These are phyloP conservation scores for Penicillium lividum DNA, from an alignment of 495 filamentous ascomycete genomes.

Conservation along the genomic window DNA sequence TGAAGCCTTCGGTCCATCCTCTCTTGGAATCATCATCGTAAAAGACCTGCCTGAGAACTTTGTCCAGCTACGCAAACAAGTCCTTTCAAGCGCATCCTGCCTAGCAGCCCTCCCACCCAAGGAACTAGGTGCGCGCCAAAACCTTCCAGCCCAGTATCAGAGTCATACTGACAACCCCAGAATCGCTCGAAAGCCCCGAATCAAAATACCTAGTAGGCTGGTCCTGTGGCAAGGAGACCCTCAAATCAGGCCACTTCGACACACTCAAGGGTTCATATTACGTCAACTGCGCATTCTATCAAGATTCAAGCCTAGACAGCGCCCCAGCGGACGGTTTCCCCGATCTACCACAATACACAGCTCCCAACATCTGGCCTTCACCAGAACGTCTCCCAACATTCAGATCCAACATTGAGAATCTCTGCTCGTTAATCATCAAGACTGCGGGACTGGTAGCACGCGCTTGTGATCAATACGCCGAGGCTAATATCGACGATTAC, in stretches of 20 bases:
- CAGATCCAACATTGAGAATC: constrained; percentile 64
- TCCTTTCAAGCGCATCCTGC: constrained; percentile 86
- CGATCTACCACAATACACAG: constrained; percentile 65
- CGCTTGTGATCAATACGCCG: constrained; percentile 85
- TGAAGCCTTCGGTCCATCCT: constrained; percentile 87
- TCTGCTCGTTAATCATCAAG: constrained; percentile 86
- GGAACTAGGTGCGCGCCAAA: constrained; percentile 62
- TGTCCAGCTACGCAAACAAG: constrained; percentile 60
- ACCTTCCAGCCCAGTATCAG: neutral
- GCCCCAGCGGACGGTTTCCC: constrained; percentile 60
- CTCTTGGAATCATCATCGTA: constrained; percentile 90
- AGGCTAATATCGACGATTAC: constrained; percentile 74
- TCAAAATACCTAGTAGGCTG: constrained; percentile 65
- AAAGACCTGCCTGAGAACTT: constrained; percentile 78
- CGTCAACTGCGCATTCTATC: constrained; percentile 92
- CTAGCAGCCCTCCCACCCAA: constrained; percentile 76
- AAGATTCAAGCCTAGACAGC: constrained; percentile 61
- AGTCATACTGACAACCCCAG: constrained; percentile 27
- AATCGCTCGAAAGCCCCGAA: constrained; percentile 44
- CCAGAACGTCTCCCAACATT: constrained; percentile 70
- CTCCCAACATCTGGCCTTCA: constrained; percentile 82
- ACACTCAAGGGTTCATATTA: constrained; percentile 96
- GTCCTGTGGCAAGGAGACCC: constrained; percentile 92
- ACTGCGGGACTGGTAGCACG: constrained; percentile 81
- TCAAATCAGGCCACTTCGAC: constrained; percentile 85